Base-by-base conservation (phyloP, 768 basidiomycete species). In the Hydnomerulius pinastri region DNA sequence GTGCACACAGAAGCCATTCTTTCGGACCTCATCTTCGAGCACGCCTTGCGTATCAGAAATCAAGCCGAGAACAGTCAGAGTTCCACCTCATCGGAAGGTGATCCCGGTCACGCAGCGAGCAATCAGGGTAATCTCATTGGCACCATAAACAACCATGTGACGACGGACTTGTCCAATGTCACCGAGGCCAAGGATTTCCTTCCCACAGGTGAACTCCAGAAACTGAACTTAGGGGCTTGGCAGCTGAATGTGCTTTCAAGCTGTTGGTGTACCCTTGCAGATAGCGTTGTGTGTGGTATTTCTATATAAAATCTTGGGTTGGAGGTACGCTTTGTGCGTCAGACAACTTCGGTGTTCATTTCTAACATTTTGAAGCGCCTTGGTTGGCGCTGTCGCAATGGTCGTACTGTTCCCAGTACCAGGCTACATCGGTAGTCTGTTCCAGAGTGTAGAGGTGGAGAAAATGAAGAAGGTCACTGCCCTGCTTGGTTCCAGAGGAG, bases 61-160 rank as follows among this genome's bases (percentile, higher is more conserved):
- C 49, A 27, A 17, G 49, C 44, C 30, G 55, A 13, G 53, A 45
- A n/a, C 45, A 15, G 51, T 25, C 25, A 57, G n/a, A n/a, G n/a
- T n/a, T n/a, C n/a, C 4, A 18, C 8, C 10, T 37, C 36, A 13
- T 21, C 17, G 21, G 48, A 50, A 18, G 35, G n/a, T 20, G 40
- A 41, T 21, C 11, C 36, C n/a, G n/a, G n/a, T n/a, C n/a, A n/a
- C n/a, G 43, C 27, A 57, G 41, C 24, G 17, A 42, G n/a, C 13
- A 64, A 65, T 42, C 60, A 66, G n/a, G 67, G 67, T 6, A 83
- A 85, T 60, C 67, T 88, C n/a, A 77, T 83, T 23, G 89, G 90
- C 11, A 86, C 81, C 61, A 83, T 91, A 61, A 90, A 86, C 64
- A 90, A 89, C 46, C 68, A 90, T 6, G 77, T 88, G 32, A 82